Conservation (phyloP, 805 yeast species). For the Clavispora carvajalis region DNA sequence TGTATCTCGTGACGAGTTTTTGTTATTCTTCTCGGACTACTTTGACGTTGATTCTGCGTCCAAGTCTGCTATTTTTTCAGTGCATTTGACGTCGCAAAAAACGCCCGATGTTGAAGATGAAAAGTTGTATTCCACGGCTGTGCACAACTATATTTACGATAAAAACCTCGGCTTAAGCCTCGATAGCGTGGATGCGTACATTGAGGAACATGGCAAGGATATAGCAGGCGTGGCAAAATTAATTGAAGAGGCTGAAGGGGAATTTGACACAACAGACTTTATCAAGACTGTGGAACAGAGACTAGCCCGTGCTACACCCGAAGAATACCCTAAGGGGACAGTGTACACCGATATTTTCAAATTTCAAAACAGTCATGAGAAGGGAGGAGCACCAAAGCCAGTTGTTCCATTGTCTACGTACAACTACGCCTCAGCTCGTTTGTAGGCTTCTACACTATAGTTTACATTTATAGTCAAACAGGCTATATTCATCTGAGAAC, state of each 20-base stretch:
- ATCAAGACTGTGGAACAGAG: constrained; percentile 14
- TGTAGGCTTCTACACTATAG: too few relatives aligned
- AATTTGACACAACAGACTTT: constrained; percentile 6
- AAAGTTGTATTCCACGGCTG: constrained; percentile 22
- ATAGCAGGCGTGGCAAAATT: constrained; percentile 3
- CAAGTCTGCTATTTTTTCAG: constrained; percentile 17
- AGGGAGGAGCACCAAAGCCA: constrained; percentile 65
- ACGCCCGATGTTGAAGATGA: constrained; percentile 14
- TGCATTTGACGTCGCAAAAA: constrained; percentile 51
- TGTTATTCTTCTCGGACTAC: constrained; percentile 46
- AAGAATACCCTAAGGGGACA: constrained; percentile 46
- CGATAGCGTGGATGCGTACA: constrained; percentile 18
- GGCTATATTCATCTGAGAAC: too few relatives aligned
- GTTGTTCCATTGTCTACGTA: constrained; percentile 16
- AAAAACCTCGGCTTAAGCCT: constrained; percentile 19
- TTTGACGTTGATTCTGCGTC: constrained; percentile 22
- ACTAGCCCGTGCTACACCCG: constrained; percentile 25
- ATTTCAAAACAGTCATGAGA: constrained; percentile 50
- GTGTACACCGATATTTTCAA: constrained; percentile 40
- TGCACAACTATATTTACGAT: constrained; percentile 22
- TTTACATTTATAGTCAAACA: too few relatives aligned
- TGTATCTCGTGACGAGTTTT: constrained; percentile 53
- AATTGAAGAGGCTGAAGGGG: not conserved
- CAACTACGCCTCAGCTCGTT: constrained; percentile 8
- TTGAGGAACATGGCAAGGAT: constrained; percentile 6